These are phyloP conservation scores for Protomyces inouyei DNA, from an alignment of 1,139 yeast species.

Conservation along the genomic window DNA sequence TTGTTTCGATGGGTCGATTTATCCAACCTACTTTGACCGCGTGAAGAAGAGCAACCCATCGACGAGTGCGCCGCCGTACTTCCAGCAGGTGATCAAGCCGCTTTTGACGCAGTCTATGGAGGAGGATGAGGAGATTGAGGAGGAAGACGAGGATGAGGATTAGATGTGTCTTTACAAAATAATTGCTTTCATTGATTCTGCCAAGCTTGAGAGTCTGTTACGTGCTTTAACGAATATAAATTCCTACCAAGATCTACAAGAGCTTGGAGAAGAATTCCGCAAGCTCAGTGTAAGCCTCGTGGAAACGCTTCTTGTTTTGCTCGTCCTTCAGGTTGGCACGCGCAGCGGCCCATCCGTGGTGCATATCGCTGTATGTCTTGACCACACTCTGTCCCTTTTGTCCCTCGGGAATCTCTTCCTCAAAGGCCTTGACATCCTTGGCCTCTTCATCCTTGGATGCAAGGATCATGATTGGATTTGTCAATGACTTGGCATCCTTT, in stretches of 20 bases:
- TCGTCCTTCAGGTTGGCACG: constrained; percentile 32
- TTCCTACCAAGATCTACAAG: neutral
- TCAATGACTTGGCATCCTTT: constrained; percentile 31
- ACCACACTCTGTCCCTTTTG: constrained; percentile 26
- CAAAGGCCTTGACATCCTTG: constrained; percentile 28
- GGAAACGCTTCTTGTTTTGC: constrained; percentile 31
- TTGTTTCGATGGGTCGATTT: constrained; percentile 76
- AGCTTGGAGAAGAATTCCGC: constrained; percentile 30
- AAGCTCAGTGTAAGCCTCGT: constrained; percentile 30
- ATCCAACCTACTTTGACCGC: constrained; percentile 60
- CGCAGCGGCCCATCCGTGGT: constrained; percentile 34
- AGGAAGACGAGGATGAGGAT: constrained; percentile 25
- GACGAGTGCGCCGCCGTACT: constrained; percentile 42
- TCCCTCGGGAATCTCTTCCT: constrained; percentile 4
- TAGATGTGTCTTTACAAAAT: neutral
- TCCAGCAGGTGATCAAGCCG: constrained; percentile 42
- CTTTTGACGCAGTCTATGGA: constrained; percentile 41
- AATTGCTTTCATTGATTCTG: no score
- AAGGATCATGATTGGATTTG: constrained; percentile 31
- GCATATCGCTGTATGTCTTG: constrained; percentile 32
- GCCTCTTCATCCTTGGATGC: constrained; percentile 31
- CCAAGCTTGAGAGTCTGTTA: no score
- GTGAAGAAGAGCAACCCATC: constrained; percentile 42
- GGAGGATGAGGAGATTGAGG: constrained; percentile 33
- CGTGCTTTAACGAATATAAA: neutral